phyloP scores from a whole-genome alignment of 2,329 filamentous ascomycete species.

The Sphaerulina populicola region DNA sequence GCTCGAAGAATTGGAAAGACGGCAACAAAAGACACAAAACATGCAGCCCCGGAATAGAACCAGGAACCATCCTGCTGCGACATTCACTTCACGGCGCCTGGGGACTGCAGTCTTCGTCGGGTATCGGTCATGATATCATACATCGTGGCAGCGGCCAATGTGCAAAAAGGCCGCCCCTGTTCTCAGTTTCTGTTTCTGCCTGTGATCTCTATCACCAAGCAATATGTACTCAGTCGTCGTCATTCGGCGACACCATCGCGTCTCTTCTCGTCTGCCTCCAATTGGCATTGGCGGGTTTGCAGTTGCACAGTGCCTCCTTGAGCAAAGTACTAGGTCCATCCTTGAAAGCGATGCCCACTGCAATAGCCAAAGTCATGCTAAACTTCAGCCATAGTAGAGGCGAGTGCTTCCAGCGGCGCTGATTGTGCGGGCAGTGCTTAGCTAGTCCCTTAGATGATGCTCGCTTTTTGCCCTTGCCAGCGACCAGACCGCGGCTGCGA shows the following conservation, averaged over 20 bases:
- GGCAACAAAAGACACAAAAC: too few relatives aligned
- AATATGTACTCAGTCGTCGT: conserved; percentile 4
- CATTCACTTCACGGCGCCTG: too few relatives aligned
- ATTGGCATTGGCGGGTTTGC: conserved; percentile 7
- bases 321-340: conserved; percentile 40
- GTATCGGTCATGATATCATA: background rate
- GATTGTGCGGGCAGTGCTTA: conserved; percentile 14
- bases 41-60: too few relatives aligned
- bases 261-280: conserved; percentile 12
- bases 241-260: conserved; percentile 5
- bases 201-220: background rate
- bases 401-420: conserved; percentile 23
- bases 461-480: conserved; percentile 26
- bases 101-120: too few relatives aligned
- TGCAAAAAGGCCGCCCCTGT: background rate
- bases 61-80: too few relatives aligned
- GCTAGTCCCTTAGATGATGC: conserved; percentile 10
- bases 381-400: conserved; percentile 43
- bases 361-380: conserved; percentile 41
- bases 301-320: conserved; percentile 16
- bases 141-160: background rate
- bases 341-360: conserved; percentile 42
- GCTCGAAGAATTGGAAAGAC: too few relatives aligned
- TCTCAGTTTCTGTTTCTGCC: background rate
- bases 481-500: conserved; percentile 8